phyloP scores from a whole-genome alignment of 2,329 filamentous ascomycete species.

The Penicillium brasilianum region DNA sequence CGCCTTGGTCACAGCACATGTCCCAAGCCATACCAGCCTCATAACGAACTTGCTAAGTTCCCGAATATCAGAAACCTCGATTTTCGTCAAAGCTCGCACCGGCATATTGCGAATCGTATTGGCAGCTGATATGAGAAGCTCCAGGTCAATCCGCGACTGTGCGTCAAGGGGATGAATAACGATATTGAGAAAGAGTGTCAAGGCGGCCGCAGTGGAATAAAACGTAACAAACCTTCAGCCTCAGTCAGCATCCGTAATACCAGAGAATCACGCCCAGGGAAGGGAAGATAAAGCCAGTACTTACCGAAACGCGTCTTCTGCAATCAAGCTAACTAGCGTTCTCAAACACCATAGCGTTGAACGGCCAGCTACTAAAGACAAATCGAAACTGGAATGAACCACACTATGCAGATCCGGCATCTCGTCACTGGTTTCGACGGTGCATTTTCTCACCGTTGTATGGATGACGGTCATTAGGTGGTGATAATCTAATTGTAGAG shows the following conservation, averaged over 20 bases:
- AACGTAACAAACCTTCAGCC: slow-evolving; percentile 16
- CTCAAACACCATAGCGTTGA: slow-evolving; percentile 24
- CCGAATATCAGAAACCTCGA: slow-evolving; percentile 12
- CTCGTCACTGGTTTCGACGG: slow-evolving; percentile 4
- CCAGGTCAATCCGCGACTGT: slow-evolving; percentile 23
- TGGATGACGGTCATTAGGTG: slow-evolving; percentile 25
- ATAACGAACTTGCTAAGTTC: slow-evolving; percentile 21
- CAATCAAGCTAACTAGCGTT: slow-evolving; percentile 10
- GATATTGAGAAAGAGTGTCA: slow-evolving; percentile 28
- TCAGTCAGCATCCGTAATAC: background rate
- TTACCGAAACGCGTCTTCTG: slow-evolving; percentile 20
- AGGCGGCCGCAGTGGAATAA: slow-evolving; percentile 20
- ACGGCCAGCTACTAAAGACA: slow-evolving; percentile 24
- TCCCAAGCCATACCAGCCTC: slow-evolving; percentile 28
- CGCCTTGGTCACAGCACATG: slow-evolving; percentile 24
- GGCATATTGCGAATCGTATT: slow-evolving; percentile 19
- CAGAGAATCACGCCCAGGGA: background rate
- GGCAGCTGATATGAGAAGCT: slow-evolving; percentile 23
- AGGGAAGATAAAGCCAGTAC: background rate
- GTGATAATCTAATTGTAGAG: slow-evolving; percentile 25
- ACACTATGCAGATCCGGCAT: slow-evolving; percentile 22
- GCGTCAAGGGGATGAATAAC: slow-evolving; percentile 24
- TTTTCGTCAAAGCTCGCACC: slow-evolving; percentile 1
- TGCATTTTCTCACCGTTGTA: slow-evolving; percentile 28
- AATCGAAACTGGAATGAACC: slow-evolving; percentile 30